Evolutionary conservation across 345 rosid species (phyloP), one percentile per base, ranked within the genome.

Genomic region (Noccaea caerulescens): DNA sequence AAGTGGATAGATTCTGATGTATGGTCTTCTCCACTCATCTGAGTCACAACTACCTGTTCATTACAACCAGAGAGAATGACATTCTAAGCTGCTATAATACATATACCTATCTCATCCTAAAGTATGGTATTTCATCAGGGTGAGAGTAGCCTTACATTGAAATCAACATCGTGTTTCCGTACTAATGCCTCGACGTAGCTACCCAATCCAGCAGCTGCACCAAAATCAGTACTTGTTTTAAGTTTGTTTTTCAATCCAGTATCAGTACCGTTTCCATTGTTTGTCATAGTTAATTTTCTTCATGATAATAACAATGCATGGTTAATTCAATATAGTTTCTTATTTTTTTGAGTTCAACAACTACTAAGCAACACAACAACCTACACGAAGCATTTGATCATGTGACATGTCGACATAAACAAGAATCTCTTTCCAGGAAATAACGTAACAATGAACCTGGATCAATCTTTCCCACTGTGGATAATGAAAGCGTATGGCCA

Each of bases 101-200:
- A n/a, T 58, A 10, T 7, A 16, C 2, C 1, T 52, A 6, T 52
- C 7, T 1, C 8, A 27, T 27, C 27, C 27, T 25, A 25, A 25
- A 1, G 9, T 37, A 12, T 11, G 27, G 27, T 25, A 68, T 68
- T 5, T 33, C 52, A 42, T 11, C 51, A 78, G n/a, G 38, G 37
- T 5, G 4, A 42, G 51, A 58, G 63, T 64, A 27, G 30, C 75
- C 82, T 63, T 87, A 94, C 99, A 77, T 89, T 88, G 77, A 89
- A 92, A 72, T 87, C 89, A 67, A 88, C 83, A 64, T 94, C 99
- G 58, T 89, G 97, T 75, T 88, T 94, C 64, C 91, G 82, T 76
- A 89, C 91, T 74, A 89, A 89, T 13, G 96, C 92, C 82, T 94
- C 99, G 63, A 94, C 97, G 67, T 92, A 88, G 87, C 85, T 89